Percentiles rank a stretch among this genome's conserved stretches.
Evolutionary conservation across 2,329 filamentous ascomycete species (phyloP).

Genomic region (Orbilia oligospora): DNA sequence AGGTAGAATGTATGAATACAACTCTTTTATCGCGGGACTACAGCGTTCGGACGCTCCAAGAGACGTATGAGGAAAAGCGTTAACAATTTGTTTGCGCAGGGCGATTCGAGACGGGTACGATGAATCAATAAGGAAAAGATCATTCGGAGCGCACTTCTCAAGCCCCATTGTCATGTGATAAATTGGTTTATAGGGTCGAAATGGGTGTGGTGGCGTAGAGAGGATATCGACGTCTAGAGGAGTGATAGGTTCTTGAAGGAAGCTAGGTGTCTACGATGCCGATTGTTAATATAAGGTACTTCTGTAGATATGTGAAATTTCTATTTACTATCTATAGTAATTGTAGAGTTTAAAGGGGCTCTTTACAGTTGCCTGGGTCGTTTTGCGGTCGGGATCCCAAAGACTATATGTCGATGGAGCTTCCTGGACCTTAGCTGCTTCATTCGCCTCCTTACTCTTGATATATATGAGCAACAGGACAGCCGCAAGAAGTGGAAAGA

Average conservation of each 20-base stretch:
- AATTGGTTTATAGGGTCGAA: constrained; percentile 71
- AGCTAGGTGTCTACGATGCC: background rate
- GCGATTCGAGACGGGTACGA: constrained; percentile 70
- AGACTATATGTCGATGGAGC: constrained; percentile 13
- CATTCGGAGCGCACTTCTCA: constrained; percentile 66
- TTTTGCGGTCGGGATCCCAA: constrained; percentile 18
- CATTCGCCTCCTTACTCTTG: constrained; percentile 27
- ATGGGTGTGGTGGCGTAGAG: constrained; percentile 66
- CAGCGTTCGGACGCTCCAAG: constrained; percentile 69
- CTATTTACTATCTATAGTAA: background rate
- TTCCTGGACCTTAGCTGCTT: background rate
- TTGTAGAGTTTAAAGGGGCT: background rate
- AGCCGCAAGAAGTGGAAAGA: constrained; percentile 42
- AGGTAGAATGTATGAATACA: constrained; percentile 70
- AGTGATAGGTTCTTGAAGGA: constrained; percentile 62
- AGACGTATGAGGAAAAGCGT: constrained; percentile 67
- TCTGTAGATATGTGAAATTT: background rate
- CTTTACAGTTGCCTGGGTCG: background rate
- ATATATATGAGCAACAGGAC: constrained; percentile 34
- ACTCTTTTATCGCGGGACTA: constrained; percentile 69
- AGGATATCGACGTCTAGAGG: constrained; percentile 68
- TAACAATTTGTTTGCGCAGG: constrained; percentile 60
- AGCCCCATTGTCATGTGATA: constrained; percentile 73
- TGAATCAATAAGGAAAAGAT: constrained; percentile 72
- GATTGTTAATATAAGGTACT: background rate